Percentiles rank a stretch among this genome's conserved stretches.
phyloP scores from a whole-genome alignment of 2,329 filamentous ascomycete species.

The Neofusicoccum ribis region DNA sequence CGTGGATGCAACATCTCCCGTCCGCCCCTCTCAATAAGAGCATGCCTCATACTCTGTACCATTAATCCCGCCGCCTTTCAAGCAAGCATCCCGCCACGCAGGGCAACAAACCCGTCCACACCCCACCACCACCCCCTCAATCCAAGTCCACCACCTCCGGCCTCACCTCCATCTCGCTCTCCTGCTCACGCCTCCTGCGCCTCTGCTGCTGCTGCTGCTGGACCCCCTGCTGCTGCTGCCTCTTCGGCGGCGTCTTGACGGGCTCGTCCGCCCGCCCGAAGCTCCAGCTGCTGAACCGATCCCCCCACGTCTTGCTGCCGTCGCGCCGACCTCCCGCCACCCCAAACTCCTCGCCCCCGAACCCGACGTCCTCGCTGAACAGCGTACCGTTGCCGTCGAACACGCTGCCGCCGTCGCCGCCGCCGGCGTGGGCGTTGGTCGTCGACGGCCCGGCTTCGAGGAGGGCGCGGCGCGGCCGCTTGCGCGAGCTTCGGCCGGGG shows the following conservation, averaged over 20 bases:
- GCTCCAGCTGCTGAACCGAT: constrained; percentile 16
- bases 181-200: neutral
- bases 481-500: neutral
- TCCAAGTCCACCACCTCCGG: neutral
- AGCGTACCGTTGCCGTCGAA: neutral
- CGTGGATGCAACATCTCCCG: too few relatives aligned
- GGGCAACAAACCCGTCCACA: too few relatives aligned
- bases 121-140: neutral
- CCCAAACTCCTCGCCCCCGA: neutral
- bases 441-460: neutral
- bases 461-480: constrained; percentile 4
- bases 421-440: neutral
- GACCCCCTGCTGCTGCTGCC: neutral
- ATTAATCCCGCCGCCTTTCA: too few relatives aligned
- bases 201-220: neutral
- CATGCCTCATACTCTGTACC: too few relatives aligned
- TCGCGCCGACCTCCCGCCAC: neutral
- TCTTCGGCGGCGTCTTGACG: constrained; percentile 20
- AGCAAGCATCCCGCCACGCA: too few relatives aligned
- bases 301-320: constrained; percentile 16
- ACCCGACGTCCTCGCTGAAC: constrained; percentile 8
- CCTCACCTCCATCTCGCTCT: neutral
- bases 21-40: too few relatives aligned
- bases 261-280: constrained; percentile 16
- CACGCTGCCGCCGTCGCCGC: neutral